Base-by-base conservation (phyloP, 1,284 basidiomycete genomes). In the Puccinia brachypodii region DNA sequence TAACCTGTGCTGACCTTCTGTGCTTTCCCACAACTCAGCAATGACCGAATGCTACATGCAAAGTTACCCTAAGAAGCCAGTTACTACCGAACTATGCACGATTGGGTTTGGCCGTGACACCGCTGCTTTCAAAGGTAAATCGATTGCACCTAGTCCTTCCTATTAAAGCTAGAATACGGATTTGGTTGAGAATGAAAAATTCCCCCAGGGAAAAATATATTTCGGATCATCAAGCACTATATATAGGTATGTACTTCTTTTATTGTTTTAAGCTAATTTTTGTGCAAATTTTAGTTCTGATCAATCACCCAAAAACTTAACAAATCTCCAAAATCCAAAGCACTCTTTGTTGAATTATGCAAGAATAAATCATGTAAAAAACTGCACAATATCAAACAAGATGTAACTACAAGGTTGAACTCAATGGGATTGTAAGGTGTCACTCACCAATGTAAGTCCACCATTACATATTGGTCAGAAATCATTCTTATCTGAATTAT, bases 351-450 rank as follows among this genome's bases (percentile, higher is more conserved):
- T 25, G 62, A 50, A 4, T 25, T 71, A 40, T 71, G 68, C 25
- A 9, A 50, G 19, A 25, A 71, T 2, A 71, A 71, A 50, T 40
- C 40, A 7, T 7, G 8, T 33, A 1, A 11, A 50, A 71, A 40
- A 4, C 68, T 42, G 3, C 68, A 71, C 44, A 71, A 71, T 40
- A 22, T 71, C 31, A 4, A 9, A 33, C 44, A 38, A 44, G 66
- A 68, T 68, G 66, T 68, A 1, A 7, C 36, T 11, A 68, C 66
- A 9, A n/a, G 22, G 40, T 71, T 40, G 68, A 71, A 71, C n/a
- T 71, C 42, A 33, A 47, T 28, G 8, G n/a, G 25, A 71, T 50
- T 47, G 3, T 71, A 19, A 71, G 42, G 31, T 50, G 40, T 50
- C 14, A 71, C 44, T 13, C n/a, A 31, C 40, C 44, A 4, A 33